phyloP scores from a whole-genome alignment of 306 rosid species.

The Fagus crenata region DNA sequence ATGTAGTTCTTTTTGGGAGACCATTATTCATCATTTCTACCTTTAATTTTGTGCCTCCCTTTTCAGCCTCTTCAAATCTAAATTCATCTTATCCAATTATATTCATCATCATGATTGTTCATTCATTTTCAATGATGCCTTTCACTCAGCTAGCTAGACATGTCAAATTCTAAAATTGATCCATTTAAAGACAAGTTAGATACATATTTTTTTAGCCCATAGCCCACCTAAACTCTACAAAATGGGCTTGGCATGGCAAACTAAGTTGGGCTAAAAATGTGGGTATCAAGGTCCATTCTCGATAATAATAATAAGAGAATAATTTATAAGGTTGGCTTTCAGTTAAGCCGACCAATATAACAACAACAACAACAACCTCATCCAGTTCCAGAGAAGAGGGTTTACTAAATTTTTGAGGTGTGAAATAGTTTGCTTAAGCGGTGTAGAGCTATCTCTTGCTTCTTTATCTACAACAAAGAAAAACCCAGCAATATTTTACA shows the following conservation, averaged over 20 bases:
- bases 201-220: not conserved
- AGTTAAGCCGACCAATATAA: not conserved
- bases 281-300: not conserved
- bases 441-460: constrained; percentile 18
- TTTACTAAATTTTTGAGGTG: constrained; percentile 38
- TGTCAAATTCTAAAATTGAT: too few species aligned
- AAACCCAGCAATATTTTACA: not conserved
- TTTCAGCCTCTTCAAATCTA: too few species aligned
- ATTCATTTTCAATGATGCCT: too few species aligned
- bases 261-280: not conserved
- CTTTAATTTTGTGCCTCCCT: too few species aligned
- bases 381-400: constrained; percentile 22
- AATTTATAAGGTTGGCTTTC: not conserved
- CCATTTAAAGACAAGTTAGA: too few species aligned
- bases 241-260: not conserved
- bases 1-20: too few species aligned
- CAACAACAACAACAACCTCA: constrained; percentile 21
- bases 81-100: too few species aligned
- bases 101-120: too few species aligned
- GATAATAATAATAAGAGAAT: not conserved
- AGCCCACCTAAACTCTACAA: not conserved
- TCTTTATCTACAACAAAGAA: constrained; percentile 39
- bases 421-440: constrained; percentile 26
- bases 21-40: too few species aligned
- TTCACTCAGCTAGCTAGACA: too few species aligned